Conservation (phyloP, 2,329 filamentous ascomycete genomes). For the Fusarium hostae region DNA sequence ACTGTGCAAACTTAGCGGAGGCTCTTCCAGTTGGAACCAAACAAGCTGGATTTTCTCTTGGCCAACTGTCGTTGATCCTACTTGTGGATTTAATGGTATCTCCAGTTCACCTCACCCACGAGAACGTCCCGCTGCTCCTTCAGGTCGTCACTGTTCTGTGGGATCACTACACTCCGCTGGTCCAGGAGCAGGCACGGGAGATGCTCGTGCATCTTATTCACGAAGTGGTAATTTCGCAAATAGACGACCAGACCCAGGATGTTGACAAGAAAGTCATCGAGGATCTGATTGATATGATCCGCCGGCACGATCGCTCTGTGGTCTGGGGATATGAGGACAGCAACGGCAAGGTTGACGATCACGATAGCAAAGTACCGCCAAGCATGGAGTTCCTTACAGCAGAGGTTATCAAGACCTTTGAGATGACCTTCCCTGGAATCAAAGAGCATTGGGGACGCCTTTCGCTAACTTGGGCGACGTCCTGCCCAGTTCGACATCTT, state of each 20-base stretch:
- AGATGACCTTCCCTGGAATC: constrained; percentile 83
- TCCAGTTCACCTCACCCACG: constrained; percentile 80
- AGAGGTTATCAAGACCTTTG: constrained; percentile 86
- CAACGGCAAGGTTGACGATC: constrained; percentile 79
- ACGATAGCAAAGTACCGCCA: constrained; percentile 82
- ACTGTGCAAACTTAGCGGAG: constrained; percentile 85
- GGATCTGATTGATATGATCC: constrained; percentile 86
- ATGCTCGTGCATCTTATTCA: constrained; percentile 99
- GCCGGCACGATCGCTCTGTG: constrained; percentile 83
- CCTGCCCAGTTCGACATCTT: constrained; percentile 92
- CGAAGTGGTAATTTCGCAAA: constrained; percentile 84
- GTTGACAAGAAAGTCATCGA: constrained; percentile 81
- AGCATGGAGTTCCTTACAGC: constrained; percentile 88
- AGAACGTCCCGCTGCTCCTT: constrained; percentile 85
- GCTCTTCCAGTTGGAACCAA: constrained; percentile 90
- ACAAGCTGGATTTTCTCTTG: constrained; percentile 89
- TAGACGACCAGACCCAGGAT: constrained; percentile 74
- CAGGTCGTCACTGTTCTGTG: constrained; percentile 94
- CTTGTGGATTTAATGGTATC: constrained; percentile 97
- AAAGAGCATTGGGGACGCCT: constrained; percentile 92
- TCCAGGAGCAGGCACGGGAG: constrained; percentile 95
- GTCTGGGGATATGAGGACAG: constrained; percentile 96
- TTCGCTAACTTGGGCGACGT: constrained; percentile 94
- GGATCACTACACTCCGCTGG: constrained; percentile 95
- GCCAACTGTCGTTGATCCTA: constrained; percentile 91